Conservation (phyloP, 2,329 filamentous ascomycete species). For the Aspergillus fischeri region DNA sequence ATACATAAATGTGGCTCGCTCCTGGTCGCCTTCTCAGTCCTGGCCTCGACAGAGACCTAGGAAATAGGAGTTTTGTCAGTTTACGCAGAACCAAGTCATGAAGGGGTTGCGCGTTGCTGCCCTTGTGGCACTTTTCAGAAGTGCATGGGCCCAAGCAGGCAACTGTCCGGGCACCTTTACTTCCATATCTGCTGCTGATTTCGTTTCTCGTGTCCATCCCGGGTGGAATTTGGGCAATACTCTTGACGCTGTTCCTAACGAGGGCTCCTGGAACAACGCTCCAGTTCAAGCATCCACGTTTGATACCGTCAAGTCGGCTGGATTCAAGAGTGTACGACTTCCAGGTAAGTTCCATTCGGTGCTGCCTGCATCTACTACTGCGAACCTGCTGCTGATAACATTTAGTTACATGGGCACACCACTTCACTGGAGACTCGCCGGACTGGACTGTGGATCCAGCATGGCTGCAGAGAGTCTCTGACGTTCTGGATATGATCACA, state of each 20-base stretch:
- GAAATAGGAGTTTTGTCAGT: neutral
- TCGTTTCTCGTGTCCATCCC: constrained; percentile 48
- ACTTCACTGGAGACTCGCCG: constrained; percentile 49
- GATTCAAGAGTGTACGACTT: constrained; percentile 57
- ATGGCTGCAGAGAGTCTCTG: constrained; percentile 56
- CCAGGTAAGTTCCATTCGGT: constrained; percentile 31
- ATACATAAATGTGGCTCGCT: neutral
- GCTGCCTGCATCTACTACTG: neutral
- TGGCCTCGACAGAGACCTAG: neutral
- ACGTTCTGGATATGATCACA: constrained; percentile 55
- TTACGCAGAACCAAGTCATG: constrained; percentile 3
- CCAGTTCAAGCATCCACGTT: constrained; percentile 50
- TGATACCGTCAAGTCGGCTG: constrained; percentile 48
- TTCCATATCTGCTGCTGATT: constrained; percentile 45
- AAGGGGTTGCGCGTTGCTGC: constrained; percentile 5
- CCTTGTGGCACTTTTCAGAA: constrained; percentile 6
- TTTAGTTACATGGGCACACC: constrained; percentile 55
- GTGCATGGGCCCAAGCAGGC: constrained; percentile 13
- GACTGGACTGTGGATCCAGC: constrained; percentile 51
- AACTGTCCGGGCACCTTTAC: constrained; percentile 43
- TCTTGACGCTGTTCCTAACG: constrained; percentile 53
- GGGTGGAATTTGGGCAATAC: constrained; percentile 62
- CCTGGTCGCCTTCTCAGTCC: neutral
- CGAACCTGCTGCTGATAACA: constrained; percentile 2
- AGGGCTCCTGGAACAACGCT: constrained; percentile 58